Base-by-base conservation (phyloP, 2,329 filamentous ascomycete species). In the Teratosphaeria viscida region DNA sequence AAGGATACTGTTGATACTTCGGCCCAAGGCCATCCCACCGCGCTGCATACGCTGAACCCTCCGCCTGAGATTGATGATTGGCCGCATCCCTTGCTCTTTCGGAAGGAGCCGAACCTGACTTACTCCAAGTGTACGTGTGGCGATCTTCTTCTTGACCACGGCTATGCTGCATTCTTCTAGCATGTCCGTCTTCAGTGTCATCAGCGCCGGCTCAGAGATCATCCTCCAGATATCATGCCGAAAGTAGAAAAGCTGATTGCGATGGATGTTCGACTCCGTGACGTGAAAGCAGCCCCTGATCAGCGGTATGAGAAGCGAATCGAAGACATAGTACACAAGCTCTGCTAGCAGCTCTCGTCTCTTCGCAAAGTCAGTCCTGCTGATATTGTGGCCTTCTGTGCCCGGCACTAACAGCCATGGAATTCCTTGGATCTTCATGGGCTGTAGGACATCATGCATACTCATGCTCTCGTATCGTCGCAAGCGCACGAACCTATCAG, bases 261-360 rank as follows among this genome's bases (percentile, higher is more conserved):
- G 85, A 69, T 96, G 85, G 1, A 80, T 79, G 63, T 85, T 91
- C 0, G 91, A 94, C 72, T 99, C 94, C 0, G 94, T 99, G 43
- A 96, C 89, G 70, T 97, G 92, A 68, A 99, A 99, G 68, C 94
- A 92, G 63, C 84, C 85, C 37, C 89, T 85, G 55, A 97, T 82
- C 7, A 99, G 79, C 10, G 94, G 92, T 66, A 97, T 88, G 59
- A 99, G 71, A 26, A 96, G 79, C 0, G 92, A 96, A 73, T 99
- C 94, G 68, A 99, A 94, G 3, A 95, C 65, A 71, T 92, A 99
- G 75, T 96, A 97, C 6, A 97, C 68, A 60, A 97, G 85, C 71
- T 99, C 94, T 57, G 85, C 75, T 55, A 96, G 83, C 0, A 97
- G 79, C 68, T 96, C 89, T 29, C 77, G 78, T 11, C 92, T 85